Percentiles rank a stretch among this genome's conserved stretches.
These are phyloP conservation scores for Clarireedia homoeocarpa DNA, from an alignment of 2,329 filamentous ascomycete genomes.

Conservation along the genomic window DNA sequence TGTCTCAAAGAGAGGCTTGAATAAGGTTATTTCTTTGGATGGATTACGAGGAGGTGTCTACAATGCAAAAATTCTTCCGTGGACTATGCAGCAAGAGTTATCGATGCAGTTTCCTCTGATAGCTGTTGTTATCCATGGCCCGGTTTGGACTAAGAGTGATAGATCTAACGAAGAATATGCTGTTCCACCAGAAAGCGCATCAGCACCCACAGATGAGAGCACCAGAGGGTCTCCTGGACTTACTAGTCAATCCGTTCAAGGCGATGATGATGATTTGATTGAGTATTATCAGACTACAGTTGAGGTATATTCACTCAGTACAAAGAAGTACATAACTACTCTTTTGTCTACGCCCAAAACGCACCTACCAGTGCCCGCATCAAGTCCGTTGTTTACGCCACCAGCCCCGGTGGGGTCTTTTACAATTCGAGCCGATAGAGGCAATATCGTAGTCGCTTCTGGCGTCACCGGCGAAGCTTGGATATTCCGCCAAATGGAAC, in stretches of 20 bases:
- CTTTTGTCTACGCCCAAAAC: slow-evolving; percentile 64
- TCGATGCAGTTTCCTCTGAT: slow-evolving; percentile 62
- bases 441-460: slow-evolving; percentile 67
- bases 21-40: slow-evolving; percentile 61
- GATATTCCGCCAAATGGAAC: slow-evolving; percentile 50
- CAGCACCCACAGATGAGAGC: slow-evolving; percentile 16
- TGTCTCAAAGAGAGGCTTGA: slow-evolving; percentile 63
- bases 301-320: slow-evolving; percentile 78
- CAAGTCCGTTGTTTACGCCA: slow-evolving; percentile 57
- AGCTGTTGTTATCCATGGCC: slow-evolving; percentile 73
- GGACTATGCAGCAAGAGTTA: slow-evolving; percentile 47
- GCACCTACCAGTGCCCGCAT: slow-evolving; percentile 47
- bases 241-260: slow-evolving; percentile 29
- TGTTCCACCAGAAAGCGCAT: slow-evolving; percentile 16
- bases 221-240: slow-evolving; percentile 31
- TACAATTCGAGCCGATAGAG: slow-evolving; percentile 63
- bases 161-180: slow-evolving; percentile 17
- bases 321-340: slow-evolving; percentile 62
- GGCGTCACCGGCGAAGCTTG: slow-evolving; percentile 82
- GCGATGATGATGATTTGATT: slow-evolving; percentile 31
- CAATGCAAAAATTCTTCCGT: slow-evolving; percentile 75
- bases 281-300: slow-evolving; percentile 78
- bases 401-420: slow-evolving; percentile 67
- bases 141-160: slow-evolving; percentile 39
- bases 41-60: slow-evolving; percentile 74